phyloP scores from a whole-genome alignment of 129 eudicot species.

The Centaurea solstitialis region DNA sequence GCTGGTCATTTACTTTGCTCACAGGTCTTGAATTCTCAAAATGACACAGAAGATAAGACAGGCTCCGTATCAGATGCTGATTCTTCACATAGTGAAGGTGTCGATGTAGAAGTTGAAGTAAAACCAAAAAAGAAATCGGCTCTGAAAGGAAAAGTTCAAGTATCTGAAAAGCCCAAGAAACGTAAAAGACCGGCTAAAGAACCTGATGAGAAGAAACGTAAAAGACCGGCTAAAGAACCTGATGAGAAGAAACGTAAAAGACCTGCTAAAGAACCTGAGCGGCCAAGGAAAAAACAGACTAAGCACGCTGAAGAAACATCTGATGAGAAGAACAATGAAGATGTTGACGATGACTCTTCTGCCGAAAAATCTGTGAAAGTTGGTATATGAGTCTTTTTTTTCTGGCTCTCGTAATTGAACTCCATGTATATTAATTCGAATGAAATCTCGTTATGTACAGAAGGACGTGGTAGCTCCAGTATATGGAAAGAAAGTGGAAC shows the following conservation, averaged over 20 bases:
- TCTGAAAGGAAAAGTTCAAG: constrained; percentile 44
- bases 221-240: constrained; percentile 39
- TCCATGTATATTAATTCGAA: not conserved
- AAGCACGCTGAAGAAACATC: constrained; percentile 43
- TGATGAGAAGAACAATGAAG: constrained; percentile 47
- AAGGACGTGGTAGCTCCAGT: constrained; percentile 63
- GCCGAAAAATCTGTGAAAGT: constrained; percentile 73
- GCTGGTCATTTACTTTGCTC: constrained; percentile 5
- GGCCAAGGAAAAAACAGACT: constrained; percentile 46
- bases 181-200: constrained; percentile 61
- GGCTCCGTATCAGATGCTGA: constrained; percentile 39
- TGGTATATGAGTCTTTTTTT: not conserved
- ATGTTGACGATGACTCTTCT: constrained; percentile 45
- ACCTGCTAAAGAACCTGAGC: constrained; percentile 44
- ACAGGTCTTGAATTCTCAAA: constrained; percentile 54
- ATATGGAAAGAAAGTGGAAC: constrained; percentile 88
- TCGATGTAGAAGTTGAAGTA: constrained; percentile 41
- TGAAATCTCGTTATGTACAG: constrained; percentile 36
- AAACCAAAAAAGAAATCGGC: constrained; percentile 53
- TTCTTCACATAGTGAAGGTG: constrained; percentile 41
- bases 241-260: not conserved
- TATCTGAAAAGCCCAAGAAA: constrained; percentile 53
- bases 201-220: not conserved
- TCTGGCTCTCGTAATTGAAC: not conserved
- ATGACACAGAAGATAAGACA: constrained; percentile 34